phyloP scores from a whole-genome alignment of 306 rosid species.

The Boehmeria nivea region DNA sequence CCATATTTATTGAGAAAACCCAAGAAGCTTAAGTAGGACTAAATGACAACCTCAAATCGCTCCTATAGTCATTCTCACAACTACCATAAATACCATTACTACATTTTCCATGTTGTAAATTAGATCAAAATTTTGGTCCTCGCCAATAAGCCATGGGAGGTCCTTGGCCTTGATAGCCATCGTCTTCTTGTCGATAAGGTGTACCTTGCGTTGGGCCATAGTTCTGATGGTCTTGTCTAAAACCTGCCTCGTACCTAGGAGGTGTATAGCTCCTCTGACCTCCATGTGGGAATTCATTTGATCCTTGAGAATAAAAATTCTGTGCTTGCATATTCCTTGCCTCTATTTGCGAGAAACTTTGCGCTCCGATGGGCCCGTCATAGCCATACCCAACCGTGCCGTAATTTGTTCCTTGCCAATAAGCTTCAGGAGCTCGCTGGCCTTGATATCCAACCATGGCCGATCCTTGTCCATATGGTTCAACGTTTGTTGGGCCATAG shows the following conservation, averaged over 20 bases:
- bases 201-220: background rate
- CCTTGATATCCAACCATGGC: slow-evolving; percentile 15
- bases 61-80: no score
- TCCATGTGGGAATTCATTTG: slow-evolving; percentile 5
- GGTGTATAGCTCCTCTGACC: slow-evolving; percentile 26
- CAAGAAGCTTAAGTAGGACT: no score
- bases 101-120: no score
- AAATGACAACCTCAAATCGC: no score
- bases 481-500: slow-evolving; percentile 18
- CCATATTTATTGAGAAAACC: no score
- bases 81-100: no score
- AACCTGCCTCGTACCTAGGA: background rate
- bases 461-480: slow-evolving; percentile 22
- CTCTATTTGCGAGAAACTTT: slow-evolving; percentile 24
- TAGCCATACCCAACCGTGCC: slow-evolving; percentile 1
- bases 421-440: slow-evolving; percentile 21
- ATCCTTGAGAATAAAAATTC: background rate
- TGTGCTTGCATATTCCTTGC: slow-evolving; percentile 19
- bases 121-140: background rate
- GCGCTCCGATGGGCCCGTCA: slow-evolving; percentile 19
- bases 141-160: background rate
- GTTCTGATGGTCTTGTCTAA: background rate
- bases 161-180: background rate
- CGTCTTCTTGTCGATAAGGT: background rate
- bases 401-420: slow-evolving; percentile 25